These are phyloP conservation scores for Verticillium dahliae DNA, from an alignment of 2,329 filamentous ascomycete genomes.

Conservation along the genomic window DNA sequence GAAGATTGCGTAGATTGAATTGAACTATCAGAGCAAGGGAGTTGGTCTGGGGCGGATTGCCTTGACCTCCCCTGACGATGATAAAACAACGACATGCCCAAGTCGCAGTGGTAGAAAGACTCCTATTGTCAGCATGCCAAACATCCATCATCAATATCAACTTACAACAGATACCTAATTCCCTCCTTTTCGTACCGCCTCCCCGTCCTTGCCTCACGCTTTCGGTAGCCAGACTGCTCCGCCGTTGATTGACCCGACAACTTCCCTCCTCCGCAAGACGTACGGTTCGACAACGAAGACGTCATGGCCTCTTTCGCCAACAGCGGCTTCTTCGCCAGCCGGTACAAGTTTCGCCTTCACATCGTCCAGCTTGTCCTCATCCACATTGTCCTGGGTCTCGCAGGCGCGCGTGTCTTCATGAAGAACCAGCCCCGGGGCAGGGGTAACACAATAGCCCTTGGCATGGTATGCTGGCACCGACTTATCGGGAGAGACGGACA, in stretches of 20 bases:
- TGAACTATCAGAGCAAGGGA: not conserved
- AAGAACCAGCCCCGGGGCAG: constrained; percentile 2
- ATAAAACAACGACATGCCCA: not conserved
- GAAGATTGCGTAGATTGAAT: not conserved
- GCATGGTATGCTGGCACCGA: constrained; percentile 4
- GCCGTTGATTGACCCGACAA: too few relatives aligned
- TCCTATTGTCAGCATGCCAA: not conserved
- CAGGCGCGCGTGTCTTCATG: constrained; percentile 5
- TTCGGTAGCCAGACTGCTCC: too few relatives aligned
- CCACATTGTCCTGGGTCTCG: constrained; percentile 2
- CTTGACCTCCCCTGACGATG: not conserved
- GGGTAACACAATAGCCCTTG: constrained; percentile 6
- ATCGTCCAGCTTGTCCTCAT: constrained; percentile 6
- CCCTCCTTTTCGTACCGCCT: too few relatives aligned
- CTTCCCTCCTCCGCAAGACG: too few relatives aligned
- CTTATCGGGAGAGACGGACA: too few relatives aligned
- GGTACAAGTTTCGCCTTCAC: constrained; percentile 7
- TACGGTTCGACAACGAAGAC: not conserved
- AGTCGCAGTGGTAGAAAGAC: not conserved
- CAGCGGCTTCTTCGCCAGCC: not conserved
- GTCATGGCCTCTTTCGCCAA: not conserved
- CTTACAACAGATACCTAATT: too few relatives aligned
- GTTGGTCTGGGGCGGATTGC: not conserved
- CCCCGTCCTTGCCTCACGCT: too few relatives aligned
- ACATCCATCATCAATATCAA: not conserved